phyloP scores from a whole-genome alignment of 495 filamentous ascomycete species.

The Lineolata rhizophorae region DNA sequence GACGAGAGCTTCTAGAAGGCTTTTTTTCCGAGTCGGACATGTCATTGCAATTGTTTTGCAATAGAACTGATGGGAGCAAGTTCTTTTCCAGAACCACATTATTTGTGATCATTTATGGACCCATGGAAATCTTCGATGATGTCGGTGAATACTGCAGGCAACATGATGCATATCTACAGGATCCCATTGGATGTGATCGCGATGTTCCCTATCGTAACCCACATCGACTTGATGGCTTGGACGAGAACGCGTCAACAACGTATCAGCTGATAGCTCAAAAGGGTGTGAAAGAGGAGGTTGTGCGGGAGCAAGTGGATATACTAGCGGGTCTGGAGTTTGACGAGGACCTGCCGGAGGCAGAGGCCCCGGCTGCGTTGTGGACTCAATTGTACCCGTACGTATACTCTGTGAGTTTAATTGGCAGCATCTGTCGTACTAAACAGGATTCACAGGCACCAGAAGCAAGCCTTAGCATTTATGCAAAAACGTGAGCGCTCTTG shows the following conservation, averaged over 20 bases:
- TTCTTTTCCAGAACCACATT: no score
- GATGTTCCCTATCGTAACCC: constrained; percentile 5
- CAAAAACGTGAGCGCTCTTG: neutral
- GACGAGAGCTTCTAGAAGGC: no score
- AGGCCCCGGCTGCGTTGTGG: neutral
- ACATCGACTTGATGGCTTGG: constrained; percentile 1
- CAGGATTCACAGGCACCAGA: constrained; percentile 3
- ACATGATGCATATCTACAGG: constrained; percentile 3
- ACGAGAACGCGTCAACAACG: constrained; percentile 1
- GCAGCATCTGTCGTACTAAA: no score
- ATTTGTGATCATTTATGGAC: no score
- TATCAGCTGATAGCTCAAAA: neutral
- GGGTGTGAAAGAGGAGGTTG: no score
- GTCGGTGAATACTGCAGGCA: no score
- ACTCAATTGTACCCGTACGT: neutral
- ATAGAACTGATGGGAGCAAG: no score
- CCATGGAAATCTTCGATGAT: no score
- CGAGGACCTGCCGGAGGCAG: neutral
- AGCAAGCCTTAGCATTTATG: constrained; percentile 2
- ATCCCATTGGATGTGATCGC: constrained; percentile 4
- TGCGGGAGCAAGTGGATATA: neutral
- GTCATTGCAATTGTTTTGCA: no score
- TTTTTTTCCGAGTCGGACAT: no score
- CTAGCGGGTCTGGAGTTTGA: neutral
- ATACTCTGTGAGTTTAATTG: neutral